These are phyloP conservation scores for Oxyria digyna DNA, from an alignment of 148 eudicot genomes.

Conservation along the genomic window DNA sequence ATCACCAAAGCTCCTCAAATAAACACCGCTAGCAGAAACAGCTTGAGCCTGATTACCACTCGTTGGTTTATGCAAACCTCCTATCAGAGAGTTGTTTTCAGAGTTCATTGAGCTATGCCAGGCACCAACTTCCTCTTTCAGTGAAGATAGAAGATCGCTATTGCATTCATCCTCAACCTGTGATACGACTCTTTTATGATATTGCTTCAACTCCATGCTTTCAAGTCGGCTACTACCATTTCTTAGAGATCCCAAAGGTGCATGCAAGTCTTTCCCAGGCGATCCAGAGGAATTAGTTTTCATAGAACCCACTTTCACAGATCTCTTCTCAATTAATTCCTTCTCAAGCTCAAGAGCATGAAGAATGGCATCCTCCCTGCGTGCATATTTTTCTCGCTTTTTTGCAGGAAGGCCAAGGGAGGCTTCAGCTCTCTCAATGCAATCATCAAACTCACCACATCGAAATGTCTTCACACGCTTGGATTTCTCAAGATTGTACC, in stretches of 20 bases:
- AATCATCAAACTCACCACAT: constrained; percentile 96
- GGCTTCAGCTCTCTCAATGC: constrained; percentile 90
- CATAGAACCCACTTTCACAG: constrained; percentile 32
- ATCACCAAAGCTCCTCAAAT: constrained; percentile 20
- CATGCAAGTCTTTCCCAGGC: constrained; percentile 22
- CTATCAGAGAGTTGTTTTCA: constrained; percentile 24
- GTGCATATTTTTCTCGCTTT: constrained; percentile 87
- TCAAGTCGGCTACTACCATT: constrained; percentile 32
- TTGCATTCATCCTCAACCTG: constrained; percentile 22
- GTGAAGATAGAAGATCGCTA: constrained; percentile 13
- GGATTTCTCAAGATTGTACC: constrained; percentile 98
- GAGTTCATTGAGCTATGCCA: constrained; percentile 22
- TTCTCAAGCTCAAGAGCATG: constrained; percentile 97
- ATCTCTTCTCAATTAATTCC: constrained; percentile 43
- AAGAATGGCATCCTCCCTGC: constrained; percentile 92
- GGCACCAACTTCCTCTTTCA: constrained; percentile 21
- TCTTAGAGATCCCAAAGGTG: constrained; percentile 25
- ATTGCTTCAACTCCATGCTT: constrained; percentile 19
- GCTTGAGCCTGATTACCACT: constrained; percentile 24
- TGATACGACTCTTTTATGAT: constrained; percentile 19
- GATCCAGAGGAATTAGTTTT: constrained; percentile 25
- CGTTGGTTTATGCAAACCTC: constrained; percentile 26
- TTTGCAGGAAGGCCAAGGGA: constrained; percentile 78
- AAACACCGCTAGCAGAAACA: constrained; percentile 16
- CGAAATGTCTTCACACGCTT: constrained; percentile 96